Conservation (phyloP, 1,284 basidiomycete genomes). For the Heterobasidion parviporum region DNA sequence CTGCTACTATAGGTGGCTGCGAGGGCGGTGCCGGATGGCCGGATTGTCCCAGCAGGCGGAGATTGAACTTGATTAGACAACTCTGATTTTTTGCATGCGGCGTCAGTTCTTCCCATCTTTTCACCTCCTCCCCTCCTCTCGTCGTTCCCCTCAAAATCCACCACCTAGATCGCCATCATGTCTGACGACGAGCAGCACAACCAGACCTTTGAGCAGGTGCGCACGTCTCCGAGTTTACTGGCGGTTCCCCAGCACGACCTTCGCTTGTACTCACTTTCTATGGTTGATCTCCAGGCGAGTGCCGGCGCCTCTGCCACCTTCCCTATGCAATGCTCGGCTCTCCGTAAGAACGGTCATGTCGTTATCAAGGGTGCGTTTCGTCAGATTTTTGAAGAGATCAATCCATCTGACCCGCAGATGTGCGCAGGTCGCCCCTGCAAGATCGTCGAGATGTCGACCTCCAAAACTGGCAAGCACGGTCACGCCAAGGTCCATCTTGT, state of each 20-base stretch:
- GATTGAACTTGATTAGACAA: conserved; percentile 24
- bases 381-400: neutral
- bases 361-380: conserved; percentile 77
- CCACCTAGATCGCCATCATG: conserved; percentile 41
- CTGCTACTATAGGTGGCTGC: too few species aligned
- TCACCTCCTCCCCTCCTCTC: conserved; percentile 13
- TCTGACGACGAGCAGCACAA: conserved; percentile 89
- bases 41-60: conserved; percentile 24
- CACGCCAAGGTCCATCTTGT: conserved; percentile 99
- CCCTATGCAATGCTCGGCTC: conserved; percentile 97
- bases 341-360: conserved; percentile 92
- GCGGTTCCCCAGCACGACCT: conserved; percentile 4
- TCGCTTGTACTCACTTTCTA: conserved; percentile 6
- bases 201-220: conserved; percentile 79
- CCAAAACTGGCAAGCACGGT: conserved; percentile 99
- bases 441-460: conserved; percentile 99
- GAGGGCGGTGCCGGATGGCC: neutral
- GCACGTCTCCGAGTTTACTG: conserved; percentile 1
- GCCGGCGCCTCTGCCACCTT: conserved; percentile 85
- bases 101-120: conserved; percentile 5
- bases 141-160: conserved; percentile 10
- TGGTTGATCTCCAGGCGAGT: conserved; percentile 36
- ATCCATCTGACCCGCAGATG: conserved; percentile 4
- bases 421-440: conserved; percentile 87
- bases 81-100: conserved; percentile 23